phyloP scores from a whole-genome alignment of 2,329 filamentous ascomycete genomes.

The Penicillium verrucosum region DNA sequence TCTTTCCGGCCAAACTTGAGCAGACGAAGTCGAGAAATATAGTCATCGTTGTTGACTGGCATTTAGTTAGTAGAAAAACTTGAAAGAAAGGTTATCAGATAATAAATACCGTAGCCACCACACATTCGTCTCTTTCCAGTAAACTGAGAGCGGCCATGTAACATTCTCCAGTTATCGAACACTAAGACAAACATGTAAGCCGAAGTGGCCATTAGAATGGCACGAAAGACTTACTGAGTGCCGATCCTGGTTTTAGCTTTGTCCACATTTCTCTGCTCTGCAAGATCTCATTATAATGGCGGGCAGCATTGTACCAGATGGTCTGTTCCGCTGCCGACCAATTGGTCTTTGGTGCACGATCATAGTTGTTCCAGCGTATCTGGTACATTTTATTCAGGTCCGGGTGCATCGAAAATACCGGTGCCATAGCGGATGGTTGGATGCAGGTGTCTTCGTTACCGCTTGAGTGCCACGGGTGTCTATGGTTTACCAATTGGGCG shows the following conservation, averaged over 20 bases:
- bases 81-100: neutral
- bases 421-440: constrained; percentile 65
- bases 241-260: constrained; percentile 73
- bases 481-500: constrained; percentile 53
- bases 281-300: constrained; percentile 69
- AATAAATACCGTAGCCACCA: constrained; percentile 76
- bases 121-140: constrained; percentile 82
- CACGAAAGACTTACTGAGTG: constrained; percentile 61
- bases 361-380: constrained; percentile 91
- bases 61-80: neutral
- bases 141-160: constrained; percentile 83
- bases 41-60: constrained; percentile 75
- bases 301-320: constrained; percentile 77
- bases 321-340: constrained; percentile 51
- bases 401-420: constrained; percentile 65
- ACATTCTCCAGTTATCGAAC: constrained; percentile 93
- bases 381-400: constrained; percentile 52
- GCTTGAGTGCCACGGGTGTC: constrained; percentile 75
- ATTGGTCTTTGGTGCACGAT: constrained; percentile 66
- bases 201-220: neutral
- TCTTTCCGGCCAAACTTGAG: constrained; percentile 57
- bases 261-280: constrained; percentile 72
- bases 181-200: constrained; percentile 49
- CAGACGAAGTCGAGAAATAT: constrained; percentile 69
- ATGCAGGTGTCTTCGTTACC: constrained; percentile 84